Base-by-base conservation (phyloP, 306 rosid genomes). In the Fragaria vesca region DNA sequence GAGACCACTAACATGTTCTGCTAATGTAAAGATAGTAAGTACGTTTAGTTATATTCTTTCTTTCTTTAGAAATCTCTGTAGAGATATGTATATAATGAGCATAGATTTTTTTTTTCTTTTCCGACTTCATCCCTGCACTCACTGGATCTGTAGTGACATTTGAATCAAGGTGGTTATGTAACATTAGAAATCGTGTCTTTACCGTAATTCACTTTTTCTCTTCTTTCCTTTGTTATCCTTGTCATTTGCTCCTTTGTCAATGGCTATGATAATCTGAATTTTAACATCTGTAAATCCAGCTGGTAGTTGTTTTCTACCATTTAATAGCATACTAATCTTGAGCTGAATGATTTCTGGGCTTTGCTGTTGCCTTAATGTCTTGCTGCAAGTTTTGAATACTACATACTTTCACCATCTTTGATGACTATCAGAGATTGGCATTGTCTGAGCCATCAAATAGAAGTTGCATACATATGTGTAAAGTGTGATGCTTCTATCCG, bases 1-100 rank as follows among this genome's bases (percentile, higher is more conserved):
- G 79, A 84, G 82, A 80, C 73, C 81, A 6, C 70, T 72, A 83
- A 80, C 71, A 46, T 79, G 55, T 79, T 76, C 81, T 76, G 81
- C 79, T 76, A 79, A 76, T 79, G 78, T 67, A 50, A 79, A 69
- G 74, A 58, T 58, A 78, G 79, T 48, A 73, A 69, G 85, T 68
- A 73, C 24, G 76, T 60, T 32, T 52, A 36, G 79, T 48, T 50
- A 6, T 45, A 38, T 65, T 60, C 67, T 67, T 71, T 40, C 43
- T 45, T 71, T 43, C 11, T 68, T 60, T 47, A 72, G 61, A 77
- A 72, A 45, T 57, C 8, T 57, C 8, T 57, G 16, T 71, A 36
- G 72, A n/a, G 62, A 21, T 20, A 32, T 74, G 77, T 74, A 70
- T 51, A 10, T 38, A 80, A 52, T 10, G 2, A 26, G 70, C 63